Evolutionary conservation across 1,284 basidiomycete genomes (phyloP), one percentile per base, ranked within the genome.

Genomic region (Farysia itapuensis): DNA sequence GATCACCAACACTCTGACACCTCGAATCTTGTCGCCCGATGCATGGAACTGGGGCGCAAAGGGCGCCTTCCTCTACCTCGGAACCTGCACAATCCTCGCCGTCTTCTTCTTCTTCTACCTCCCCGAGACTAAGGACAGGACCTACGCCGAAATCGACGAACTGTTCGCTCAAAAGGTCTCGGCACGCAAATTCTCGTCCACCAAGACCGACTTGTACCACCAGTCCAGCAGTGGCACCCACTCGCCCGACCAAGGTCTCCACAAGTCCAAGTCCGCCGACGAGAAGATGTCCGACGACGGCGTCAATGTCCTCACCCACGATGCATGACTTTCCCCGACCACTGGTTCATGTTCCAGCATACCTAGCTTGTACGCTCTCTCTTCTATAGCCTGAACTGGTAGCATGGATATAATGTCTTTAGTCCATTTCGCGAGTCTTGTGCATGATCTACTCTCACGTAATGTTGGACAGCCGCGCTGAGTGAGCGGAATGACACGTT

Each of bases 21-120:
- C 80, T 1, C 64, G 78, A 23, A 78, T 79, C 78, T 67, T 81
- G 22, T 75, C 66, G 36, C 69, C 76, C 0, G 64, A 64, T 1
- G 74, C 72, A 6, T 80, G 80, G 78, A 78, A 79, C 45, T 78
- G 78, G 76, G 77, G 78, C 7, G 67, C 75, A 4, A 78, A 77
- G 58, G 61, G 59, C 29, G 79, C 77, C 16, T 57, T 79, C 40
- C 78, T 80, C 64, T 80, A 77, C 75, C 65, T 66, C 12, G 78
- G 75, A 15, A 69, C 69, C 2, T 65, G 75, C 47, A 57, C 74
- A 12, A 23, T 67, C 12, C 51, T 54, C 23, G 19, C 42, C 9
- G 44, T 59, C 19, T 61, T 53, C 47, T 41, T 54, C 11, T 71
- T 42, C 46, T 66, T 72, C 70, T 41, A 58, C 6, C 44, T 79